These are phyloP conservation scores for Coemansia interrupta DNA, from an alignment of 192 early-diverging fungal species.

Conservation along the genomic window DNA sequence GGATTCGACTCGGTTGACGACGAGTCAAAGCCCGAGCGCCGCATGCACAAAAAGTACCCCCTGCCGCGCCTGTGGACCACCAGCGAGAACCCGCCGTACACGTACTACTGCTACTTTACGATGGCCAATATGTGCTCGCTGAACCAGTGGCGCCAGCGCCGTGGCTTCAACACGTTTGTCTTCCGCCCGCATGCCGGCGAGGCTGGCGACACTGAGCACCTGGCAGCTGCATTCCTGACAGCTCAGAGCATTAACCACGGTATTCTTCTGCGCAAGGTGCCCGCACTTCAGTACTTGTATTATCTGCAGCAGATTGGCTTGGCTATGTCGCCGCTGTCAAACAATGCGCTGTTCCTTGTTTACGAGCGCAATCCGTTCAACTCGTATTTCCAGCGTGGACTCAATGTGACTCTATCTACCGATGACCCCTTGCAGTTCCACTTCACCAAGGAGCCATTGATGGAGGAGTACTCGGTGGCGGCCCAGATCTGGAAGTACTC, in stretches of 20 bases:
- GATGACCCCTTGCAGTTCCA: conserved; percentile 97
- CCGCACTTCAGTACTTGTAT: conserved; percentile 90
- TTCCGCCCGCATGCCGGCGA: conserved; percentile 92
- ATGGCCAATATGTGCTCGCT: conserved; percentile 81
- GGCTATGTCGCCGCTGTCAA: conserved; percentile 94
- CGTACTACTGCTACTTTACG: conserved; percentile 90
- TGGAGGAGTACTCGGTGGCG: conserved; percentile 94
- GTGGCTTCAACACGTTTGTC: conserved; percentile 90
- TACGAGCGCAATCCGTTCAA: conserved; percentile 92
- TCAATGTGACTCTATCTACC: conserved; percentile 89
- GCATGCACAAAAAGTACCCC: conserved; percentile 80
- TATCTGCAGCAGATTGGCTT: conserved; percentile 94
- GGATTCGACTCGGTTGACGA: conserved; percentile 95
- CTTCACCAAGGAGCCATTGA: conserved; percentile 93
- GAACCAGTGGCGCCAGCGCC: conserved; percentile 70
- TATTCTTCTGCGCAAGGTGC: conserved; percentile 89
- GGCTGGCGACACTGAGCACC: conserved; percentile 91
- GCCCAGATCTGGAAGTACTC: conserved; percentile 95
- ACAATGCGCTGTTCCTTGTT: conserved; percentile 91
- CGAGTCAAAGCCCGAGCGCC: conserved; percentile 82
- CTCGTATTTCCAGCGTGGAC: conserved; percentile 86
- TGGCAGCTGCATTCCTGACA: conserved; percentile 84
- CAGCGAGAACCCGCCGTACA: conserved; percentile 81
- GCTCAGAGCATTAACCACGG: conserved; percentile 88
- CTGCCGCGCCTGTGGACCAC: conserved; percentile 59